Base-by-base conservation (phyloP, 208 protist species). In the Phytomonas sp. region DNA sequence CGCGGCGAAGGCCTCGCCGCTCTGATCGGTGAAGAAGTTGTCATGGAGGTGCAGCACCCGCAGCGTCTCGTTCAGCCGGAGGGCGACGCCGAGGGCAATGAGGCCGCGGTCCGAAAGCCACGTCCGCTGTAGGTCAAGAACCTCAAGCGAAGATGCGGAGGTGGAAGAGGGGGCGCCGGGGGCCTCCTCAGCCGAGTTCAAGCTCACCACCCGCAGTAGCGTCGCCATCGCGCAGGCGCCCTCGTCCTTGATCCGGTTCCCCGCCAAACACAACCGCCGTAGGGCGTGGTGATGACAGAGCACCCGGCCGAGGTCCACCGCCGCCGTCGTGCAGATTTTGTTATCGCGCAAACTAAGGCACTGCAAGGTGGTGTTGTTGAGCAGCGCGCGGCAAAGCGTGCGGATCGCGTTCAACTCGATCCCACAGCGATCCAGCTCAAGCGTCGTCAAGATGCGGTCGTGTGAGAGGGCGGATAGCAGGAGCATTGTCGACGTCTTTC, bases 21-120 rank as follows among this genome's bases (percentile, higher is more conserved):
- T 81, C 42, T 89, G 68, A 45, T 89, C 73, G 23, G 86, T 91
- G 74, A 96, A 89, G 80, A 94, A 88, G 73, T 96, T 96, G 64
- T 88, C 77, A 4, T 62, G 78, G 66, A 94, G 80, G 52, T 81
- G 67, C 12, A 96, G 80, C 70, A 75, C 76, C 26, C 80, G 80
- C 49, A 96, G 69, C 12, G 81, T 80, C 30, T 66, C 74, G 65
- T 94, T 96, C 19, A 67, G 76, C 42, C 79, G 84, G 63, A 96
- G 81, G 4, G 92, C 86, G 16, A 92, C 85, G 32, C 89, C 92
- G n/a, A 96, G 75, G 3, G 92, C 92, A 29, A 96, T 81, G 23
- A 90, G 66, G 52, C 88, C 89, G 52, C 85, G 83, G 71, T 96
- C 92, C 26, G 83, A 82, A 26, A 96, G 74, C 80, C 86, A 87